Percentiles rank a stretch among this genome's conserved stretches.
Evolutionary conservation across 1,284 basidiomycete genomes (phyloP).

Genomic region (Pholiota adiposa): DNA sequence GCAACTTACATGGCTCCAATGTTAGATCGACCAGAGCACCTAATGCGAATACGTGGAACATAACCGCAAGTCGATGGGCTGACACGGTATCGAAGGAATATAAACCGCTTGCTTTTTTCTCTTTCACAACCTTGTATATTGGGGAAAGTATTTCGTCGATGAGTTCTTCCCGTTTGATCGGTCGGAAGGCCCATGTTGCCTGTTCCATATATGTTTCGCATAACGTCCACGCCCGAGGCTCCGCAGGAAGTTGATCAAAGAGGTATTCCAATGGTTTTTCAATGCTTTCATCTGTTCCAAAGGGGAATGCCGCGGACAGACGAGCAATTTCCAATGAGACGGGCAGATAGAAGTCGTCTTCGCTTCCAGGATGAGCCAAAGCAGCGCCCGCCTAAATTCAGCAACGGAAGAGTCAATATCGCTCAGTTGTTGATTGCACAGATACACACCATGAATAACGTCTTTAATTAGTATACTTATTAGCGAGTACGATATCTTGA

Average conservation of each 20-base stretch:
- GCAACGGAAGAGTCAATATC: not conserved
- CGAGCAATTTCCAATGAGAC: constrained; percentile 46
- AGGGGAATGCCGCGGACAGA: constrained; percentile 50
- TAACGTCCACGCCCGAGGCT: constrained; percentile 63
- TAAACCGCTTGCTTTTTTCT: constrained; percentile 36
- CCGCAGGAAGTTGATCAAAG: constrained; percentile 51
- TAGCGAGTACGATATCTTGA: not conserved
- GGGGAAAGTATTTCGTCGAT: constrained; percentile 65
- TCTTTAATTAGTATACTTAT: constrained; percentile 33
- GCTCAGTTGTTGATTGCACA: not conserved
- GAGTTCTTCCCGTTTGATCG: constrained; percentile 66
- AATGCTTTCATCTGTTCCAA: constrained; percentile 40
- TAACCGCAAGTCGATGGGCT: constrained; percentile 58
- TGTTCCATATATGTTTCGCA: constrained; percentile 73
- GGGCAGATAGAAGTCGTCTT: constrained; percentile 37
- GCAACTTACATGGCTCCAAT: constrained; percentile 51
- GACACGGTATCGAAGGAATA: constrained; percentile 36
- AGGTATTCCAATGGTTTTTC: constrained; percentile 46
- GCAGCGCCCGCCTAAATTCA: constrained; percentile 54
- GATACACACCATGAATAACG: constrained; percentile 47
- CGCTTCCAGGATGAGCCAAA: constrained; percentile 38
- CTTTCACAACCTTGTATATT: constrained; percentile 57
- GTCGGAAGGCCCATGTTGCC: constrained; percentile 61
- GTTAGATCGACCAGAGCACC: constrained; percentile 69
- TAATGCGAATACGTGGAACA: constrained; percentile 62